These are phyloP conservation scores for Ogataea parapolymorpha DNA, from an alignment of 805 yeast genomes.

Conservation along the genomic window DNA sequence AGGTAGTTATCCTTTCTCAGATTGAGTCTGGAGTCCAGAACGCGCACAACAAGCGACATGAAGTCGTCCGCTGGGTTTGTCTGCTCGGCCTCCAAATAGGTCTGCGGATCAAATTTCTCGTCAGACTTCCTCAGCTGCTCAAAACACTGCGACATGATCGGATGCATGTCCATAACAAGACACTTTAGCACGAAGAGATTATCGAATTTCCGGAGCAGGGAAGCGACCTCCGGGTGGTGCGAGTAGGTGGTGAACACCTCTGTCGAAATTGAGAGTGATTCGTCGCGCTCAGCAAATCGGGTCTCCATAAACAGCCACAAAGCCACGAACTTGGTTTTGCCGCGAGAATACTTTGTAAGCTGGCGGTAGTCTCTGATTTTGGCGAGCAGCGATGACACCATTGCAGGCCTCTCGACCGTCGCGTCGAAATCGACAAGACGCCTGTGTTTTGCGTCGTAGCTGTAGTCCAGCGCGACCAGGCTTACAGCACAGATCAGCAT, in stretches of 20 bases:
- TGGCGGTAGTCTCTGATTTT: constrained; percentile 10
- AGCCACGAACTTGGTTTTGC: constrained; percentile 17
- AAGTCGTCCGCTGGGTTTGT: not conserved
- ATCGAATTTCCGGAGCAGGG: constrained; percentile 10
- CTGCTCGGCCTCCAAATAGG: not conserved
- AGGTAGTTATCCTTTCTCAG: constrained; percentile 11
- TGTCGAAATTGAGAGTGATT: constrained; percentile 3
- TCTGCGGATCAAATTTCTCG: constrained; percentile 2
- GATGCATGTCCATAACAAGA: constrained; percentile 13
- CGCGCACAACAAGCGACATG: constrained; percentile 3
- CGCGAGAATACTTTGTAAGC: constrained; percentile 11
- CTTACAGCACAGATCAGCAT: constrained; percentile 14
- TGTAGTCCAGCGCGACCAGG: constrained; percentile 8
- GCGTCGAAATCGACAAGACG: constrained; percentile 1
- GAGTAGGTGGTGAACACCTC: constrained; percentile 14
- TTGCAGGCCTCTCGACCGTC: not conserved
- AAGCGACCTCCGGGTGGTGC: not conserved
- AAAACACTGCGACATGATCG: constrained; percentile 7
- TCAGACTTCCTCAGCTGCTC: not conserved
- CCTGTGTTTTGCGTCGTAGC: constrained; percentile 1
- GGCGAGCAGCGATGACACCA: constrained; percentile 1
- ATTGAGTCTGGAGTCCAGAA: constrained; percentile 9
- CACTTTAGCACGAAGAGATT: constrained; percentile 15
- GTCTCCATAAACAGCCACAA: constrained; percentile 14
- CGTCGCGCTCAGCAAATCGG: constrained; percentile 7